phyloP scores from a whole-genome alignment of 768 basidiomycete species.

The Pleurotus eryngii region DNA sequence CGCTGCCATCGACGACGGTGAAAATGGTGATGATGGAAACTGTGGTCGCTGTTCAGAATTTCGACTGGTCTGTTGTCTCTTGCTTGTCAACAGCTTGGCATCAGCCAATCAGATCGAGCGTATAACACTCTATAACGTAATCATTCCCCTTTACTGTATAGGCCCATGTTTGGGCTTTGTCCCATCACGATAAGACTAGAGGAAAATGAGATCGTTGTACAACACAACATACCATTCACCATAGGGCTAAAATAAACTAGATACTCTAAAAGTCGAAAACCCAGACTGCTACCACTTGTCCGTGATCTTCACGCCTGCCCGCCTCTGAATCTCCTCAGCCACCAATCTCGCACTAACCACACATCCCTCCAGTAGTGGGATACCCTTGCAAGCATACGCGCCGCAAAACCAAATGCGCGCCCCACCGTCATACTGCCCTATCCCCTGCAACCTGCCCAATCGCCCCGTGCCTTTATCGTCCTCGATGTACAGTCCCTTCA shows the following conservation, averaged over 20 bases:
- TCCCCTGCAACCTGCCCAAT: slow-evolving; percentile 54
- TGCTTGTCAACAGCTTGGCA: background rate
- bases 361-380: slow-evolving; percentile 79
- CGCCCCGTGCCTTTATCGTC: slow-evolving; percentile 27
- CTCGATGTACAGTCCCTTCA: slow-evolving; percentile 41
- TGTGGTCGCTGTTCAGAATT: background rate
- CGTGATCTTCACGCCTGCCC: slow-evolving; percentile 28
- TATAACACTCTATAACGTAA: too few relatives aligned
- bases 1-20: slow-evolving; percentile 20
- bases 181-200: too few relatives aligned
- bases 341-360: slow-evolving; percentile 68
- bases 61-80: background rate
- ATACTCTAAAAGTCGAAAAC: too few relatives aligned
- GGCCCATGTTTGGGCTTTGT: too few relatives aligned
- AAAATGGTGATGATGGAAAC: slow-evolving; percentile 8
- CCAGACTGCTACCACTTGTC: background rate
- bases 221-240: too few relatives aligned
- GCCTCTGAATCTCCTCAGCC: slow-evolving; percentile 36
- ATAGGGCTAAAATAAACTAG: too few relatives aligned
- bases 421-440: slow-evolving; percentile 28
- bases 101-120: background rate
- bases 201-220: too few relatives aligned
- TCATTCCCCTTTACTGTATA: too few relatives aligned
- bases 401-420: slow-evolving; percentile 72
- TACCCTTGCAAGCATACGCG: slow-evolving; percentile 66